Evolutionary conservation across 169 alveolate genomes (phyloP), one percentile per base, ranked within the genome.

Genomic region (Cryptosporidium canis): DNA sequence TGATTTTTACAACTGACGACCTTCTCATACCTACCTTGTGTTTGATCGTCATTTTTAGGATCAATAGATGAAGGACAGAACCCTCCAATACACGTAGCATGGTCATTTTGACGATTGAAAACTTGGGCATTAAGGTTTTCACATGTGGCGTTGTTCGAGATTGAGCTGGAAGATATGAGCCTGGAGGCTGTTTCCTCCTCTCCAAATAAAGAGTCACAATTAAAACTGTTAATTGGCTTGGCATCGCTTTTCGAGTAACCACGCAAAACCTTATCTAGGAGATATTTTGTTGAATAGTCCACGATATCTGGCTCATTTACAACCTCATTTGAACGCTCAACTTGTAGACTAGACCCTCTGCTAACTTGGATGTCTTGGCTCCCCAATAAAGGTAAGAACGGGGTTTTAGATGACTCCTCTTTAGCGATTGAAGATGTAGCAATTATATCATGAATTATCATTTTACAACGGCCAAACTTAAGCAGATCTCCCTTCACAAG

Each of bases 401-500:
- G 87, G 16, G 45, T 6, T 41, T 61, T 55, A 14, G 72, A 61
- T 16, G 35, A 61, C 31, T 37, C 87, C 31, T 77, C 87, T 5
- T 37, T 77, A 4, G 87, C 87, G 14, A 63, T n/a, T 35, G 87
- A 55, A 29, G 72, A 58, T 18, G 77, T 77, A 63, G 11, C 29
- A 9, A 77, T 48, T 16, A 77, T 61, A 11, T 77, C 87, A 58
- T 77, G 87, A 77, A 77, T 43, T 14, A 39, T 16, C 77, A 77
- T 77, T 18, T 77, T 55, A 58, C 87, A 77, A 58, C 87, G 77
- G n/a, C 87, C 87, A 21, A 77, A 41, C 21, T 77, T 77, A 3
- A 77, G 18, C 21, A 77, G 31, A 37, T 77, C 87, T 16, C 87
- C 77, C 47, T 77, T 55, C 16, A 18, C 31, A 1, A 77, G 47